Evolutionary conservation across 2,329 filamentous ascomycete genomes (phyloP).

Genomic region (Corinectria fuckeliana): DNA sequence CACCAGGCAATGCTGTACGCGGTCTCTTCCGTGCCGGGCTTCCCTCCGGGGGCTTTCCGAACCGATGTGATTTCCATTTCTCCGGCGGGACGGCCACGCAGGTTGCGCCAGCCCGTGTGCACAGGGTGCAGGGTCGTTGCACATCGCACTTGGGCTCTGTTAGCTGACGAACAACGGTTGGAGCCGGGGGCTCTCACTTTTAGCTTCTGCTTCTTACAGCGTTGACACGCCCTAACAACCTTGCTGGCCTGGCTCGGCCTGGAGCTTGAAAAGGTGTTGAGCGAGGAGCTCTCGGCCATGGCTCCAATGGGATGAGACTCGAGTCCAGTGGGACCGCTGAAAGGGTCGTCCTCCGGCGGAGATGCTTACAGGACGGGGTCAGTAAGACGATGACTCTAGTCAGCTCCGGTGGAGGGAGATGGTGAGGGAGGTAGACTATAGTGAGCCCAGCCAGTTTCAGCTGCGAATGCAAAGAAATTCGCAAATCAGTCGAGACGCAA

Average conservation of each 20-base stretch:
- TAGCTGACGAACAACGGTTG: background rate
- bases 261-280: background rate
- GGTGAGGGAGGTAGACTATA: no score
- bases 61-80: constrained; percentile 5
- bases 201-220: constrained; percentile 9
- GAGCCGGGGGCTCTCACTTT: background rate
- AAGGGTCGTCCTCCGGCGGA: no score
- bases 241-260: background rate
- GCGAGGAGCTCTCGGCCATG: background rate
- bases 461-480: no score
- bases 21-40: background rate
- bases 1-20: background rate
- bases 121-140: constrained; percentile 3
- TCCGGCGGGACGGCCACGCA: background rate
- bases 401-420: no score
- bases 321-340: background rate
- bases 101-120: background rate
- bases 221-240: constrained; percentile 2
- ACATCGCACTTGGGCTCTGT: constrained; percentile 5
- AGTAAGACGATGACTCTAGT: no score
- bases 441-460: no score
- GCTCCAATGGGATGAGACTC: background rate
- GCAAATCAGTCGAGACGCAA: no score
- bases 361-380: no score
- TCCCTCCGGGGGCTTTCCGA: background rate